These are phyloP conservation scores for Blastocystis sp. DNA, from an alignment of 352 stramenopile genomes.

Conservation along the genomic window DNA sequence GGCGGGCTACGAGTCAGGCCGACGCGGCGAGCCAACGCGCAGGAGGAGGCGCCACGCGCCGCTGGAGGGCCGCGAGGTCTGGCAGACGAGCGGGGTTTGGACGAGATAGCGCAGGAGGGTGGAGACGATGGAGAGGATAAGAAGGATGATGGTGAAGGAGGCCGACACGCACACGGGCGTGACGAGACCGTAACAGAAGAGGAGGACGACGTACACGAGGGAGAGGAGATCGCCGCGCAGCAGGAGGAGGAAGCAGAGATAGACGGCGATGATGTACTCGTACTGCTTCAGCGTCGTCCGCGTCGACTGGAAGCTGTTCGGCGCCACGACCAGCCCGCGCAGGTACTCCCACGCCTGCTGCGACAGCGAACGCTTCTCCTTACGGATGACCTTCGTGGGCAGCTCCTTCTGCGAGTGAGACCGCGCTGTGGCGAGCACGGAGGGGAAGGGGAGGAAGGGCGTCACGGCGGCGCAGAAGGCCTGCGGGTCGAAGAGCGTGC, in stretches of 20 bases:
- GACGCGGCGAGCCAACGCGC: neutral
- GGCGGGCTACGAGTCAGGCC: neutral
- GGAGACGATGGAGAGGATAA: neutral
- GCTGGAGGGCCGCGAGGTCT: neutral
- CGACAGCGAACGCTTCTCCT: neutral
- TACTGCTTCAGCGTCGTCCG: neutral
- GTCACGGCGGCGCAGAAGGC: neutral
- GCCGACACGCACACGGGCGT: neutral
- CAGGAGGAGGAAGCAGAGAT: slow-evolving; percentile 1
- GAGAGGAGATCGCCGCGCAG: slow-evolving; percentile 12
- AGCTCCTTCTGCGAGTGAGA: neutral
- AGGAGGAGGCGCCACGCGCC: slow-evolving; percentile 2
- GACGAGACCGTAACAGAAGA: neutral
- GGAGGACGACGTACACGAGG: neutral
- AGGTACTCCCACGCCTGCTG: neutral
- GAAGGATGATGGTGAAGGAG: neutral
- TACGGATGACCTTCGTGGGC: neutral
- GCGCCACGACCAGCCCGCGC: neutral
- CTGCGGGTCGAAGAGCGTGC: neutral
- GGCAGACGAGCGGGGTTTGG: slow-evolving; percentile 50
- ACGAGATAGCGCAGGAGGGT: slow-evolving; percentile 5
- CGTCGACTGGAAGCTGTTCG: neutral
- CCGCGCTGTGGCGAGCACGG: neutral
- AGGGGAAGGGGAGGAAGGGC: slow-evolving; percentile 11
- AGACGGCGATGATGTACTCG: neutral